These are phyloP conservation scores for Ogataea parapolymorpha DNA, from an alignment of 805 yeast species.

Conservation along the genomic window DNA sequence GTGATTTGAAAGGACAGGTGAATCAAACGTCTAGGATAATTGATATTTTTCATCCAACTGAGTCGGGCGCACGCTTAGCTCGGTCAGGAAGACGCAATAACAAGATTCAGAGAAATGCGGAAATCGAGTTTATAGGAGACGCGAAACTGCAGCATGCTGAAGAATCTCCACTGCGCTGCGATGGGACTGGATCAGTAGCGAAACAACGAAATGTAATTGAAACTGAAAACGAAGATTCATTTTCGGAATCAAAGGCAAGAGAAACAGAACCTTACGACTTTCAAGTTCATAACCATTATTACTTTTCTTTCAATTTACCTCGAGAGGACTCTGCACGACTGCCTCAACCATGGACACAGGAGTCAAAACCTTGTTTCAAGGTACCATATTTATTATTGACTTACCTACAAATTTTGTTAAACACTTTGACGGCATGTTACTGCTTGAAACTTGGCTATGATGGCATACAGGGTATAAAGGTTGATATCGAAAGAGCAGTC, in stretches of 20 bases:
- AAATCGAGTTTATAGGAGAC: no score
- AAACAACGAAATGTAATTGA: no score
- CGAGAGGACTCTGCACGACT: conserved; percentile 21
- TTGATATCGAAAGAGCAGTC: conserved; percentile 53
- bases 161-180: no score
- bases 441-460: conserved; percentile 42
- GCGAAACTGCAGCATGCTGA: no score
- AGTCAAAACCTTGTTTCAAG: conserved; percentile 49
- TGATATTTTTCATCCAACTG: conserved; percentile 18
- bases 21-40: background rate
- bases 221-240: no score
- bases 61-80: conserved; percentile 24
- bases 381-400: conserved; percentile 58
- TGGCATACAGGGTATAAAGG: conserved; percentile 45
- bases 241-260: no score
- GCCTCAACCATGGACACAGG: conserved; percentile 59
- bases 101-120: background rate
- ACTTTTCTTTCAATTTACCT: background rate
- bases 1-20: background rate
- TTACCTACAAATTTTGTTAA: conserved; percentile 55
- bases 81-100: background rate
- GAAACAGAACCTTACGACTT: background rate
- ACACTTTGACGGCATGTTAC: conserved; percentile 44
- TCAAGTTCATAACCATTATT: conserved; percentile 13
- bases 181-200: no score